Evolutionary conservation across 78 protist species (phyloP), one percentile per base, ranked within the genome.

Genomic region (Tieghemostelium lacteum): DNA sequence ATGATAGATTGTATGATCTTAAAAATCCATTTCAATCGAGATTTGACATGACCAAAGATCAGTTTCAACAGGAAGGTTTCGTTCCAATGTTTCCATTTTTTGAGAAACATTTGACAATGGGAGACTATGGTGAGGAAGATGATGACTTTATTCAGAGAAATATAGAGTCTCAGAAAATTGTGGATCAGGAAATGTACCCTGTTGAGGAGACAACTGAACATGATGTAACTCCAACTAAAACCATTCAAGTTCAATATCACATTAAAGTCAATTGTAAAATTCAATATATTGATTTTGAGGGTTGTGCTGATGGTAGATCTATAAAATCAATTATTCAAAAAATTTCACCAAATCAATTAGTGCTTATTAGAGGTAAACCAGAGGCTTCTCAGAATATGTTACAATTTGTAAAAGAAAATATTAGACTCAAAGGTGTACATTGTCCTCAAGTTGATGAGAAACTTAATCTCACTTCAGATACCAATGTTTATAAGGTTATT

Each of bases 231-330:
- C 91, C 91, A 40, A 83, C 66, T 40, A 83, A 83, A 39, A 69
- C 69, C 14, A 34, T 83, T 1, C 22, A 5, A n/a, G 16, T 26
- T 22, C n/a, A 29, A 6, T 6, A 49, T 36, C 17, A 36, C 1
- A 20, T 40, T 0, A n/a, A 62, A n/a, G 65, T 88, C 10, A 62
- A 61, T 58, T 88, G 94, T 61, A 49, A 34, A 37, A 26, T 88
- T 10, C 34, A 26, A 36, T n/a, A 29, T 2, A 55, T 88, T 0
- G 94, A 88, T 33, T 88, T 64, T 76, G 88, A 88, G 71, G 94
- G 94, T 24, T 61, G 63, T 54, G 64, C 83, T 1, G 94, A 88
- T 63, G 94, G 94, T 40, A 66, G 58, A 55, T 73, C 87, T 33
- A 54, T 88, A 33, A 75, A 76, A 61, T 54, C 87, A 3, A 88